Evolutionary conservation across 805 yeast species (phyloP).

Genomic region (Candida yuanshanica): DNA sequence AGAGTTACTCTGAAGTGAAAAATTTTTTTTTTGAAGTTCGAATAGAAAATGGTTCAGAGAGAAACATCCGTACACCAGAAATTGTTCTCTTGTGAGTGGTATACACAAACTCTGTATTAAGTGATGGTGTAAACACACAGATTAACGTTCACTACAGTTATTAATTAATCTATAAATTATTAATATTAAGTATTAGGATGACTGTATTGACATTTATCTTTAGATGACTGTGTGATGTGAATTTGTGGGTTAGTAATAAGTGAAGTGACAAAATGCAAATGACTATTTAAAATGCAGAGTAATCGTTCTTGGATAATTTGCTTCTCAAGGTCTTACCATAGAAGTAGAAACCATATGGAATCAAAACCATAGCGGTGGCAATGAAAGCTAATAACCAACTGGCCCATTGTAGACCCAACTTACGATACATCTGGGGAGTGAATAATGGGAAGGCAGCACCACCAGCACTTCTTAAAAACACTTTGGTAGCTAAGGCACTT

Average conservation of each 20-base stretch:
- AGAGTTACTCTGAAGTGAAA: too few relatives aligned
- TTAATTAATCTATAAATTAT: too few relatives aligned
- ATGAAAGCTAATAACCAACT: constrained; percentile 73
- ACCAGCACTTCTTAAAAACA: constrained; percentile 73
- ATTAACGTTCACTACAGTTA: too few relatives aligned
- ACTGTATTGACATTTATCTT: background rate
- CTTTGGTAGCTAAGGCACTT: constrained; percentile 76
- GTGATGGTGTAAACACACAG: background rate
- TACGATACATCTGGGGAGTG: constrained; percentile 75
- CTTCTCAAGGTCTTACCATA: constrained; percentile 62
- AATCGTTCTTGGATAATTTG: constrained; percentile 63
- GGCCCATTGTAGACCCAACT: constrained; percentile 75
- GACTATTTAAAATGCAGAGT: constrained; percentile 26
- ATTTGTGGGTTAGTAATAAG: background rate
- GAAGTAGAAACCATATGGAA: constrained; percentile 67
- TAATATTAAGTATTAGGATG: background rate
- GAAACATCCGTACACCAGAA: background rate
- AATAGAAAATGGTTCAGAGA: too few relatives aligned
- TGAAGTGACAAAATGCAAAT: background rate
- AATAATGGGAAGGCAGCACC: constrained; percentile 85
- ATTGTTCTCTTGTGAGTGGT: background rate
- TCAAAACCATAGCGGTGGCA: constrained; percentile 66
- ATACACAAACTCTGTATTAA: too few relatives aligned
- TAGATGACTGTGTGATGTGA: background rate
- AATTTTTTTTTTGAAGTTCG: background rate